Evolutionary conservation across 2,329 filamentous ascomycete genomes (phyloP).

Genomic region (Xylaria hypoxylon): DNA sequence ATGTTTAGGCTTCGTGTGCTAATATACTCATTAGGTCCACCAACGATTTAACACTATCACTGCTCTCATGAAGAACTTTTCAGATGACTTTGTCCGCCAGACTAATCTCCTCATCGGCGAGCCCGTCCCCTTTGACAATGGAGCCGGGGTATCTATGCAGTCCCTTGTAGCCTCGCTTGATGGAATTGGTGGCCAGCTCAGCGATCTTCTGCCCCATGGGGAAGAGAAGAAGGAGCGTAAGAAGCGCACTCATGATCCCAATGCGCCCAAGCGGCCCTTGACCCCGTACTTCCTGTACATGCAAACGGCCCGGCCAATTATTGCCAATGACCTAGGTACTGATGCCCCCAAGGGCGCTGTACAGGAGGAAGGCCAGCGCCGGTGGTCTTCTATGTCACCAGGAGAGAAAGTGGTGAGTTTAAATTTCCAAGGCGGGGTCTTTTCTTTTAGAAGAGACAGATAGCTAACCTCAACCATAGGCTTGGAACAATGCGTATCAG

Average conservation of each 20-base stretch:
- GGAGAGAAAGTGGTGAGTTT: slow-evolving; percentile 71
- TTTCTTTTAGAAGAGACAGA: background rate
- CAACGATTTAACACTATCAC: slow-evolving; percentile 83
- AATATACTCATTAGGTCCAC: slow-evolving; percentile 68
- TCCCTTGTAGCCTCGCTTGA: slow-evolving; percentile 64
- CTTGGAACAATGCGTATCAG: slow-evolving; percentile 75
- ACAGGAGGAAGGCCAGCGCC: slow-evolving; percentile 84
- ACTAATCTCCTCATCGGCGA: slow-evolving; percentile 83
- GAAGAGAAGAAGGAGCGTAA: slow-evolving; percentile 89
- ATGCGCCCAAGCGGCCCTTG: slow-evolving; percentile 92
- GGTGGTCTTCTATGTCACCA: slow-evolving; percentile 83
- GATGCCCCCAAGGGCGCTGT: slow-evolving; percentile 86
- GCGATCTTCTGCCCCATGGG: slow-evolving; percentile 61
- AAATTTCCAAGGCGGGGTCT: slow-evolving; percentile 37
- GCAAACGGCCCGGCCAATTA: slow-evolving; percentile 85
- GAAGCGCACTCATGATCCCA: slow-evolving; percentile 87
- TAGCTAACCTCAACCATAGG: slow-evolving; percentile 50
- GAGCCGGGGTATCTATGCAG: slow-evolving; percentile 53
- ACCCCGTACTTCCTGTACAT: slow-evolving; percentile 97
- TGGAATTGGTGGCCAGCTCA: slow-evolving; percentile 60
- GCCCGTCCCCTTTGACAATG: slow-evolving; percentile 63
- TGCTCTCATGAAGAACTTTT: slow-evolving; percentile 81
- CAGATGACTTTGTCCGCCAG: slow-evolving; percentile 87
- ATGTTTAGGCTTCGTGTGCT: background rate
- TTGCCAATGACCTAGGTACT: slow-evolving; percentile 81